Evolutionary conservation across 1,284 basidiomycete species (phyloP).

Genomic region (Moesziomyces antarcticus): DNA sequence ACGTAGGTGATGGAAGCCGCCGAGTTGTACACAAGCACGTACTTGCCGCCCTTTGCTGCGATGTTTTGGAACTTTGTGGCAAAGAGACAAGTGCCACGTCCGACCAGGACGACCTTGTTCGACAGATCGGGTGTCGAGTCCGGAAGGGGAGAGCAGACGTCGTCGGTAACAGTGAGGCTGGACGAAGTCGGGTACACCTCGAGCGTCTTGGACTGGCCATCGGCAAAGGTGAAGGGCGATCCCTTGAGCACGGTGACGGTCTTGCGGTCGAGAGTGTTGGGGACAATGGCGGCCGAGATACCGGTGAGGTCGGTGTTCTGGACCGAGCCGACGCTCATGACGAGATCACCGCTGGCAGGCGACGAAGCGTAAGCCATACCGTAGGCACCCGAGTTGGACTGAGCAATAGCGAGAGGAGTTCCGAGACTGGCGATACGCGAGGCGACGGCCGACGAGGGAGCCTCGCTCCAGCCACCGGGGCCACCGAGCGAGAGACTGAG

Average conservation of each 20-base stretch:
- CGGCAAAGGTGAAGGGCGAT: slow-evolving; percentile 41
- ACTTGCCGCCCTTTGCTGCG: slow-evolving; percentile 66
- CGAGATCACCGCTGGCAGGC: slow-evolving; percentile 68
- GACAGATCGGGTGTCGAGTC: slow-evolving; percentile 52
- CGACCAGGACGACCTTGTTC: slow-evolving; percentile 53
- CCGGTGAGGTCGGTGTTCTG: slow-evolving; percentile 62
- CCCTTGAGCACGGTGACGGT: slow-evolving; percentile 44
- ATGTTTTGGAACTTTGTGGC: slow-evolving; percentile 57
- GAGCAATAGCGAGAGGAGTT: slow-evolving; percentile 58
- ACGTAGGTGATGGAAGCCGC: slow-evolving; percentile 63
- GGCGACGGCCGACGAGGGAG: slow-evolving; percentile 40
- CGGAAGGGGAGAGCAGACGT: slow-evolving; percentile 49
- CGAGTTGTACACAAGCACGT: slow-evolving; percentile 54
- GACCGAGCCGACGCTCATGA: slow-evolving; percentile 62
- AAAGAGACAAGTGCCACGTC: slow-evolving; percentile 59
- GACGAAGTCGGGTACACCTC: slow-evolving; percentile 49
- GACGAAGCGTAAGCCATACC: slow-evolving; percentile 69
- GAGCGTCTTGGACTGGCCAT: slow-evolving; percentile 31
- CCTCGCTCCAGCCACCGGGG: slow-evolving; percentile 44
- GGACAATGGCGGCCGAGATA: slow-evolving; percentile 38
- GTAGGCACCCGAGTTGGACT: slow-evolving; percentile 68
- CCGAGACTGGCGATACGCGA: slow-evolving; percentile 41
- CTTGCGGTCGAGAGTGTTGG: slow-evolving; percentile 30
- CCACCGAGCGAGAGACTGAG: slow-evolving; percentile 76
- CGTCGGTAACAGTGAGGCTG: slow-evolving; percentile 44